These are phyloP conservation scores for Salix viminalis DNA, from an alignment of 345 rosid genomes.

Conservation along the genomic window DNA sequence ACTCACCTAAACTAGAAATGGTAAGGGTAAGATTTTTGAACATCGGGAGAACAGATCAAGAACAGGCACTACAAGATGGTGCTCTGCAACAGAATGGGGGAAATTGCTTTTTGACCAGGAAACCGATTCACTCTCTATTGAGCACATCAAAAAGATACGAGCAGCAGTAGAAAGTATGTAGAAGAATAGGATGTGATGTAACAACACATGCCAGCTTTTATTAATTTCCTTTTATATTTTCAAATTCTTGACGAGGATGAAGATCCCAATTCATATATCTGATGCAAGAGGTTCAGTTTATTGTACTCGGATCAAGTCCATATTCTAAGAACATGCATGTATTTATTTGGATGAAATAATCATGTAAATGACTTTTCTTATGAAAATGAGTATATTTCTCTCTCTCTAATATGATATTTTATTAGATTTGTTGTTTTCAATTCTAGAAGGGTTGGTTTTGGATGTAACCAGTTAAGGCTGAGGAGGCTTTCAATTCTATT, in stretches of 20 bases:
- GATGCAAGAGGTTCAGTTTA: no score
- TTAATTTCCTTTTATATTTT: background rate
- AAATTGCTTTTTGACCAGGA: slow-evolving; percentile 13
- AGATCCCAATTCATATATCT: background rate
- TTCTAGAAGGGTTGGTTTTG: no score
- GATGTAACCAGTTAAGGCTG: no score
- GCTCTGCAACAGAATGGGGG: background rate
- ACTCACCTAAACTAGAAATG: background rate
- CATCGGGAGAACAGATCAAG: background rate
- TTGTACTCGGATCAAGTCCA: no score
- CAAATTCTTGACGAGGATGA: background rate
- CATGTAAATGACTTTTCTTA: no score
- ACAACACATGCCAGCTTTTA: slow-evolving; percentile 4
- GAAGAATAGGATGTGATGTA: slow-evolving; percentile 12
- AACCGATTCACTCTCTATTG: background rate
- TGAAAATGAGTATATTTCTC: no score
- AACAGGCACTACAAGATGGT: background rate
- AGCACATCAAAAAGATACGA: slow-evolving; percentile 2
- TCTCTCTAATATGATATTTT: no score
- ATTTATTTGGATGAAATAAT: no score
- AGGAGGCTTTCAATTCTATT: no score
- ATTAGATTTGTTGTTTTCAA: no score
- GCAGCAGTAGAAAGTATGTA: slow-evolving; percentile 13
- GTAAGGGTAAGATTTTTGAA: background rate
- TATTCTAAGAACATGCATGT: no score